A percentile compares a stretch with the other conserved stretches of the same genome.
phyloP scores from a whole-genome alignment of 225 moss, liverwort and hornwort species.

The Physcomitrium patens region DNA sequence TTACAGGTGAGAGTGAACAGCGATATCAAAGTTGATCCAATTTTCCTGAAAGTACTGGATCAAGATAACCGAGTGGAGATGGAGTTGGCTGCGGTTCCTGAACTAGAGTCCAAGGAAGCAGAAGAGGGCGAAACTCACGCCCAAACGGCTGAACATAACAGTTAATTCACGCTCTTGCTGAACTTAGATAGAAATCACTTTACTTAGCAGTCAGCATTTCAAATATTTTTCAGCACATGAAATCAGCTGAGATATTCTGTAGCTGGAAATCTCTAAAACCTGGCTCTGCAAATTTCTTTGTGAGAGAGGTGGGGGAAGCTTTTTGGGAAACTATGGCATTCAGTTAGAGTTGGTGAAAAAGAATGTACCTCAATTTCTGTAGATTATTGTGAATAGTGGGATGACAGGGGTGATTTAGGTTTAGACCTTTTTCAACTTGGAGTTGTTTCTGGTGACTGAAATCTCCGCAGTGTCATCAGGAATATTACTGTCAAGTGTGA shows the following conservation, averaged over 20 bases:
- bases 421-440: constrained; percentile 17
- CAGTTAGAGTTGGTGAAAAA: background rate
- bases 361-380: too few species aligned
- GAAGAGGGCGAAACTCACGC: constrained; percentile 36
- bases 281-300: background rate
- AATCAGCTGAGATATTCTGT: too few species aligned
- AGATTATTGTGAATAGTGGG: too few species aligned
- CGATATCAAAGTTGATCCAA: constrained; percentile 93
- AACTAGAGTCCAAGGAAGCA: constrained; percentile 27
- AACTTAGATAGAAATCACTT: background rate
- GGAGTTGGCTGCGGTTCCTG: constrained; percentile 56
- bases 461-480: constrained; percentile 30
- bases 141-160: constrained; percentile 15
- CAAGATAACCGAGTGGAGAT: constrained; percentile 97
- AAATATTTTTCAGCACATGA: too few species aligned
- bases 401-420: background rate
- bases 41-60: constrained; percentile 77
- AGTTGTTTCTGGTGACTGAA: constrained; percentile 20
- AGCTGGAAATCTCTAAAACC: background rate
- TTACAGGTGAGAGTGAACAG: constrained; percentile 90
- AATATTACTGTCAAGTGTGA: constrained; percentile 28
- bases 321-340: too few species aligned
- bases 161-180: background rate
- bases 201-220: background rate
- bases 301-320: background rate